Evolutionary conservation across 1,284 basidiomycete species (phyloP), one percentile per base, ranked within the genome.

Genomic region (Singerocomus rubriflavus): DNA sequence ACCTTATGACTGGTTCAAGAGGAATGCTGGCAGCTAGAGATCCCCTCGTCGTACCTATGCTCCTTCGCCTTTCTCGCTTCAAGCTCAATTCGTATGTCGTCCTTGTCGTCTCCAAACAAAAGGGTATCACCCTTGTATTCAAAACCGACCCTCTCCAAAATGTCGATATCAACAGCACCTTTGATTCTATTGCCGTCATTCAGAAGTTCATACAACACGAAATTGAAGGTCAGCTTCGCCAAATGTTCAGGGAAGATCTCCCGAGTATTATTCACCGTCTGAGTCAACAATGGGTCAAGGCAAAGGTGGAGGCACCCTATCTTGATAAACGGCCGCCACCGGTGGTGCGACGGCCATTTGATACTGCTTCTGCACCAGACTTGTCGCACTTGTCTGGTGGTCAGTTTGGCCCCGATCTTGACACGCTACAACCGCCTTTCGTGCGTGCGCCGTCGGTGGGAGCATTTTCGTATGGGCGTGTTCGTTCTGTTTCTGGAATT

Each of bases 101-200:
- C 55, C 84, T 99, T 42, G 95, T 99, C 62, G 92, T 99, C 48
- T 98, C 94, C 26, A 92, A 92, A 58, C 89, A 90, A 67, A 98
- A 98, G 65, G 97, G 97, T 44, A 98, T 99, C 68, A 99, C 97
- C 0, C 83, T 99, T 41, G 97, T 99, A 25, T 99, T 99, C 85
- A 99, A 99, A 74, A 99, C 98, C 50, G 97, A 99, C 71, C 97
- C 97, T 0, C 80, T 99, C 17, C 95, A 99, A 71, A 93, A 94
- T 61, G 93, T 99, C 48, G 91, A 98, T 65, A 98, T 99, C 62
- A 93, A 89, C 68, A 93, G 89, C 64, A 98, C 96, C 0, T 99
- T 99, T 65, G 97, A 99, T 71, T 94, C 91, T 14, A 96, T 99
- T 55, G 93, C 92, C 44, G 94, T 98, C 55, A 98, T 99, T 50